Percentiles rank a stretch among this genome's conserved stretches.
phyloP scores from a whole-genome alignment of 371 early-diverging fungal genomes.

The Rhizopus microsporus region DNA sequence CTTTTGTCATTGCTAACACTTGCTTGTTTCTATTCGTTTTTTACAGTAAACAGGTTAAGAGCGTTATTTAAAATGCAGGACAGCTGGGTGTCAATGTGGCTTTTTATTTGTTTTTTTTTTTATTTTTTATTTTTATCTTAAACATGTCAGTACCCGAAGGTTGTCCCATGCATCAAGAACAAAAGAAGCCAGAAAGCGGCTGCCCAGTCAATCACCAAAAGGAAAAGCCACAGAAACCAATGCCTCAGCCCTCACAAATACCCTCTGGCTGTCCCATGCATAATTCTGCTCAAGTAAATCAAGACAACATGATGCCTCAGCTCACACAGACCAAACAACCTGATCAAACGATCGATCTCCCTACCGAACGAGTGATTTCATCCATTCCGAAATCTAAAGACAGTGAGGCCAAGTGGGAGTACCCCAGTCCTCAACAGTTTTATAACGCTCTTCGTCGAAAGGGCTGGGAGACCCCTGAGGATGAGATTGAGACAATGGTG shows the following conservation, averaged over 20 bases:
- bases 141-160: slow-evolving; percentile 37
- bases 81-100: no score
- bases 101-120: no score
- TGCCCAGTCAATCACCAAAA: slow-evolving; percentile 20
- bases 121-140: no score
- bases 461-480: slow-evolving; percentile 90
- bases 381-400: slow-evolving; percentile 62
- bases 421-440: slow-evolving; percentile 96
- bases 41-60: no score
- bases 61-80: no score
- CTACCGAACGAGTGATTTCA: slow-evolving; percentile 70
- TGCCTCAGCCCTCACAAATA: neutral
- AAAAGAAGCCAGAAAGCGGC: slow-evolving; percentile 14
- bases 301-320: slow-evolving; percentile 86
- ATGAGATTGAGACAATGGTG: slow-evolving; percentile 90
- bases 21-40: no score
- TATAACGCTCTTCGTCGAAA: slow-evolving; percentile 95
- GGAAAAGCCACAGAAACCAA: neutral
- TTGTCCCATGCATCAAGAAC: slow-evolving; percentile 55
- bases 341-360: slow-evolving; percentile 69
- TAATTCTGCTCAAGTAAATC: slow-evolving; percentile 57
- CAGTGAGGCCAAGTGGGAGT: slow-evolving; percentile 76
- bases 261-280: slow-evolving; percentile 60
- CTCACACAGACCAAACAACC: slow-evolving; percentile 65
- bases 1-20: no score